Conservation (phyloP, 169 alveolate genomes). For the Cryptosporidium sp. region DNA sequence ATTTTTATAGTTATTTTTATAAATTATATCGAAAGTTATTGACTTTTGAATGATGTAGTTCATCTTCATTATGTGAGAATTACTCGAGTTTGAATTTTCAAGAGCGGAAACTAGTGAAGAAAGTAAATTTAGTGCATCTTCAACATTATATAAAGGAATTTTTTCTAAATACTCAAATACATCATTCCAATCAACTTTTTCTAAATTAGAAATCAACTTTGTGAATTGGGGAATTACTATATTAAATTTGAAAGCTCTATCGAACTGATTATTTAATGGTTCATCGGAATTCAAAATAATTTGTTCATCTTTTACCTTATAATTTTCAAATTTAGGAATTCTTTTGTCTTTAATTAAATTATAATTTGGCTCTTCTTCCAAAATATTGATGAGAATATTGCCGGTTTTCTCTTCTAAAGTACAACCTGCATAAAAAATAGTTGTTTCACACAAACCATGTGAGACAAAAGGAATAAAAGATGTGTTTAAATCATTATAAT, state of each 20-base stretch:
- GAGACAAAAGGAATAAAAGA: slow-evolving; percentile 37
- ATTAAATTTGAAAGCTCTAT: background rate
- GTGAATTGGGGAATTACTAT: background rate
- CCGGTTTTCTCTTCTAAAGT: background rate
- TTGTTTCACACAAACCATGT: background rate
- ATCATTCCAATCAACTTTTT: slow-evolving; percentile 10
- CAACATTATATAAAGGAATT: slow-evolving; percentile 1
- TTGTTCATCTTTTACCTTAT: background rate
- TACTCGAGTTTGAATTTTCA: slow-evolving; percentile 21
- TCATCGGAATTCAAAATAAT: background rate
- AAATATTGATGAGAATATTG: background rate
- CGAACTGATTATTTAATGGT: background rate
- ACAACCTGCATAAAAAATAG: slow-evolving; percentile 18
- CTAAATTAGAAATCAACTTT: slow-evolving; percentile 14
- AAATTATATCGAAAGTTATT: slow-evolving; percentile 23
- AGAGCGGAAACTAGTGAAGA: background rate
- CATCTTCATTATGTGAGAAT: background rate
- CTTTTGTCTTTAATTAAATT: background rate
- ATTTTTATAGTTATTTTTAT: slow-evolving; percentile 3
- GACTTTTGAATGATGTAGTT: slow-evolving; percentile 36
- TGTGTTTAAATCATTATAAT: slow-evolving; percentile 1
- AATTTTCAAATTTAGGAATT: background rate
- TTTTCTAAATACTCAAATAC: slow-evolving; percentile 2
- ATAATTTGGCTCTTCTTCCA: slow-evolving; percentile 19
- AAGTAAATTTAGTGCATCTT: slow-evolving; percentile 14